Percentiles rank a stretch among this genome's conserved stretches.
phyloP scores from a whole-genome alignment of 306 rosid species.

The Myrica gale region DNA sequence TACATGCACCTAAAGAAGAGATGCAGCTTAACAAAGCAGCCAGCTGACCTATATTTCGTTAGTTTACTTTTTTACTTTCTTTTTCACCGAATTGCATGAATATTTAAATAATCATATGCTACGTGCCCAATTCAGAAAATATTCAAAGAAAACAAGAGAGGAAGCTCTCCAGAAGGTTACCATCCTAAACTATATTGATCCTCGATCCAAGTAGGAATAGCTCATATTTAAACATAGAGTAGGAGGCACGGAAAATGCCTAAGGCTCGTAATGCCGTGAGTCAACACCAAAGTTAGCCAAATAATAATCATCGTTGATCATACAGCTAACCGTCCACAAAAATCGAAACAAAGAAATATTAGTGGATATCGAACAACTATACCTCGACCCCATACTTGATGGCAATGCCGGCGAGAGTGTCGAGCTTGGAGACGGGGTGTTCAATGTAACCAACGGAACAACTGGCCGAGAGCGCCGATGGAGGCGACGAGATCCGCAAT shows the following conservation, averaged over 20 bases:
- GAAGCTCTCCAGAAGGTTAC: background rate
- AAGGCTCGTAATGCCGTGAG: background rate
- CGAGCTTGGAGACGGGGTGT: constrained; percentile 71
- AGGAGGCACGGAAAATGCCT: background rate
- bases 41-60: too few species aligned
- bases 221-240: background rate
- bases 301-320: background rate
- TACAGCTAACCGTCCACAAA: background rate
- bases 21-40: background rate
- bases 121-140: too few species aligned
- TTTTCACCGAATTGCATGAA: too few species aligned
- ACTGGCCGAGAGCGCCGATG: constrained; percentile 26
- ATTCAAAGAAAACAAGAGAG: too few species aligned
- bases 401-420: constrained; percentile 86
- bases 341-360: background rate
- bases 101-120: too few species aligned
- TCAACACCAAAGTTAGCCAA: background rate
- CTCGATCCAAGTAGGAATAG: background rate
- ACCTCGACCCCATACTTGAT: constrained; percentile 95
- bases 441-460: constrained; percentile 41
- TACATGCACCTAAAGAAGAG: background rate
- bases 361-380: background rate
- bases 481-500: constrained; percentile 16
- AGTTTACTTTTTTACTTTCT: too few species aligned
- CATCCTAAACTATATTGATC: background rate